Percentiles rank a stretch among this genome's conserved stretches.
Conservation (phyloP, 1,284 basidiomycete genomes). For the Apiotrichum veenhuisii region DNA sequence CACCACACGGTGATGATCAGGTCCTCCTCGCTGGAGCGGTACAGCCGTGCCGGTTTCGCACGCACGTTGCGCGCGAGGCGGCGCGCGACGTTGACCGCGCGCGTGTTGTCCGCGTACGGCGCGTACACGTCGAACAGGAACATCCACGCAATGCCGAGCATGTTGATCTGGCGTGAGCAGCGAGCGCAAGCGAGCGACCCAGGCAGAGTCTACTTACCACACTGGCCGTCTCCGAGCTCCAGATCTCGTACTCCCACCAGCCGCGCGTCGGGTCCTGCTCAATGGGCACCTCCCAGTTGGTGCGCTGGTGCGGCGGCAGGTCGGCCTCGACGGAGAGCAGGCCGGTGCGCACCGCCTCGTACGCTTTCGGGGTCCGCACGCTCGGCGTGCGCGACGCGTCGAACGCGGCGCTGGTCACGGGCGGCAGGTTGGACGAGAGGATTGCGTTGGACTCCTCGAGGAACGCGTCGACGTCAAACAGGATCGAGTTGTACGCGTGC, state of each 20-base stretch:
- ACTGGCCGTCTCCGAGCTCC: constrained; percentile 22
- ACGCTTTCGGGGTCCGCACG: constrained; percentile 35
- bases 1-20: constrained; percentile 41
- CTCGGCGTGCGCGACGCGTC: constrained; percentile 15
- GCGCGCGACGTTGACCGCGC: constrained; percentile 33
- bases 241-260: constrained; percentile 28
- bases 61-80: constrained; percentile 22
- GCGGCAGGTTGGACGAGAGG: no score
- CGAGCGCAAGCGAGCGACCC: background rate
- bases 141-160: constrained; percentile 44
- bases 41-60: constrained; percentile 11
- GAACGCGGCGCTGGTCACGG: background rate
- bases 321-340: constrained; percentile 32
- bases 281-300: constrained; percentile 23
- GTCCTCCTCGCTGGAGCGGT: constrained; percentile 14
- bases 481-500: background rate
- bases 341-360: constrained; percentile 27
- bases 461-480: constrained; percentile 28
- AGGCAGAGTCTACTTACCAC: constrained; percentile 33
- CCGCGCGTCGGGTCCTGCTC: constrained; percentile 30
- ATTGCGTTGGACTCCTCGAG: no score
- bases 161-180: constrained; percentile 27
- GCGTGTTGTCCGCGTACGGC: constrained; percentile 31
- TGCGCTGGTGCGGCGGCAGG: constrained; percentile 30
- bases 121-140: constrained; percentile 40